A percentile compares a stretch with the other conserved stretches of the same genome.
Evolutionary conservation across 345 rosid genomes (phyloP).

Genomic region (Aegle marmelos): DNA sequence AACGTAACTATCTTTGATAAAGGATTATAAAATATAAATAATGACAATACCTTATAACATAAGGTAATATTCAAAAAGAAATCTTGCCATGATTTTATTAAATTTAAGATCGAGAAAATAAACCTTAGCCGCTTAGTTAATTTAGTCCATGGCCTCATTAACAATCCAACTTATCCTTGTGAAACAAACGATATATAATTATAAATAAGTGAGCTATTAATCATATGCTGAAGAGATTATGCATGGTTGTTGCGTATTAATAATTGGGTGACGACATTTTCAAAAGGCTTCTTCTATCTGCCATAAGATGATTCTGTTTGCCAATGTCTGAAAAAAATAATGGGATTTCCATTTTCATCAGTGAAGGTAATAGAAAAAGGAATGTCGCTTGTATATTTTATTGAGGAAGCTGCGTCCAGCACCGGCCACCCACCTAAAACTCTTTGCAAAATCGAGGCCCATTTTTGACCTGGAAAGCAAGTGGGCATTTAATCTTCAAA

Average conservation of each 20-base stretch:
- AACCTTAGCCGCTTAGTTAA: background rate
- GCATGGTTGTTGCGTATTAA: background rate
- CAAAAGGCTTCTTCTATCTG: background rate
- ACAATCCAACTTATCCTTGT: background rate
- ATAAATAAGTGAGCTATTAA: background rate
- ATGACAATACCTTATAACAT: background rate
- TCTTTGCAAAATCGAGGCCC: slow-evolving; percentile 14
- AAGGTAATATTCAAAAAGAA: no score
- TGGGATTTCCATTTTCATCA: slow-evolving; percentile 3
- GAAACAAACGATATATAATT: background rate
- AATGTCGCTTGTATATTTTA: background rate
- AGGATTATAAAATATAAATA: no score
- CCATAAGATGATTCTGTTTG: background rate
- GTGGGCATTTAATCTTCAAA: background rate
- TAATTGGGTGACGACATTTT: background rate
- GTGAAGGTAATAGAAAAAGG: background rate
- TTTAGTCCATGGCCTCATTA: background rate
- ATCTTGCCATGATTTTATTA: background rate
- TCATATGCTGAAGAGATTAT: background rate
- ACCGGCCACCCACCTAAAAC: slow-evolving; percentile 9
- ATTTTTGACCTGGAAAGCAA: slow-evolving; percentile 13
- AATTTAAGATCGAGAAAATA: background rate
- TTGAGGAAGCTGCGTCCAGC: slow-evolving; percentile 9
- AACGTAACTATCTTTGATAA: no score
- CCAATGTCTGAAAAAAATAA: background rate